A percentile compares a stretch with the other conserved stretches of the same genome.
Conservation (phyloP, 2,329 filamentous ascomycete genomes). For the Neofusicoccum sp. region DNA sequence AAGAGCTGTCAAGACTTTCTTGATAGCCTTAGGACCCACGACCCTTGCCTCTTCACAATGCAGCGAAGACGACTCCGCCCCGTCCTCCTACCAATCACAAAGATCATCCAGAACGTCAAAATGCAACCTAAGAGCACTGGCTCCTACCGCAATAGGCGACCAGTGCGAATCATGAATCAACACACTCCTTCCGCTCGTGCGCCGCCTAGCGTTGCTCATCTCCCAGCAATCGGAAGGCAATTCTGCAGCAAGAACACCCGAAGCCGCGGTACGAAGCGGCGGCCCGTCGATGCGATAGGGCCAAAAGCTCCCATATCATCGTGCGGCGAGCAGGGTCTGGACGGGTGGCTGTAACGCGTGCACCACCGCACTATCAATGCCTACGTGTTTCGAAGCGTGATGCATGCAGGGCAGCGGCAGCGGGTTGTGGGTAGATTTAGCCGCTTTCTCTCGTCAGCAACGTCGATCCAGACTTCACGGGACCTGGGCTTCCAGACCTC, state of each 20-base stretch:
- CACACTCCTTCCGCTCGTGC: background rate
- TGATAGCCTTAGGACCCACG: too few relatives aligned
- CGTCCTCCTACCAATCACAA: too few relatives aligned
- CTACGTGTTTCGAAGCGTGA: background rate
- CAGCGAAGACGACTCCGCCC: too few relatives aligned
- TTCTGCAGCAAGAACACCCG: too few relatives aligned
- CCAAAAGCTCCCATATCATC: too few relatives aligned
- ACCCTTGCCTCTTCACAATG: too few relatives aligned
- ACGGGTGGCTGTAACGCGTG: background rate
- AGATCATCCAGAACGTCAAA: too few relatives aligned
- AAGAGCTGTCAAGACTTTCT: too few relatives aligned
- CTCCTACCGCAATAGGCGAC: too few relatives aligned
- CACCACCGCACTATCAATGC: constrained; percentile 1
- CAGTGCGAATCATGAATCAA: background rate
- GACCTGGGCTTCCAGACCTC: background rate
- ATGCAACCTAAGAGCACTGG: too few relatives aligned
- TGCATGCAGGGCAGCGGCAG: background rate
- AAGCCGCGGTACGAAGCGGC: too few relatives aligned
- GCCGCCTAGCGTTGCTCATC: background rate
- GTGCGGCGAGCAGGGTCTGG: background rate
- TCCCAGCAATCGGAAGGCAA: background rate
- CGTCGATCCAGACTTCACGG: background rate
- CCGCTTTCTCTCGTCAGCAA: background rate
- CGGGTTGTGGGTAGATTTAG: background rate
- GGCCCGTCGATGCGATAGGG: too few relatives aligned